phyloP scores from a whole-genome alignment of 495 filamentous ascomycete genomes.

The Staphylotrichum tortipilum region DNA sequence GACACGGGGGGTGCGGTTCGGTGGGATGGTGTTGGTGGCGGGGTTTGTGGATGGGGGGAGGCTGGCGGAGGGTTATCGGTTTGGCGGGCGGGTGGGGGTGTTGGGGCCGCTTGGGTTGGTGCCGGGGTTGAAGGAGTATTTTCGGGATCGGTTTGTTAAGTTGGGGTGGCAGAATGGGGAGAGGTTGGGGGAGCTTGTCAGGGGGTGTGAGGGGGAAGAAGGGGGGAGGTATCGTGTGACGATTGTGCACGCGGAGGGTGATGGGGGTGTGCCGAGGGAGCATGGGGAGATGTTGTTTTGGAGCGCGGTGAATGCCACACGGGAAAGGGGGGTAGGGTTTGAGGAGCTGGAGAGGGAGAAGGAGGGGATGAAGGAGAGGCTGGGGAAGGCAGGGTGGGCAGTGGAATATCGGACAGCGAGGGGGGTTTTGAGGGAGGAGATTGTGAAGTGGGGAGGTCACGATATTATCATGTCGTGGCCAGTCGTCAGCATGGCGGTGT shows the following conservation, averaged over 20 bases:
- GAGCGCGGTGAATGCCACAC: conserved; percentile 43
- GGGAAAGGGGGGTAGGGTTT: conserved; percentile 10
- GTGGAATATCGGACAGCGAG: conserved; percentile 2
- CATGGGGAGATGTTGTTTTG: conserved; percentile 48
- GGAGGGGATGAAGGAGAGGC: background rate
- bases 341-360: conserved; percentile 12
- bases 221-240: conserved; percentile 45
- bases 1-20: conserved; percentile 39
- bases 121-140: conserved; percentile 32
- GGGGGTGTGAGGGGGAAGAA: conserved; percentile 27
- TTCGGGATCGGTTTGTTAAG: conserved; percentile 34
- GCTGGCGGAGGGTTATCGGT: conserved; percentile 52
- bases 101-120: conserved; percentile 57
- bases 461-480: conserved; percentile 47
- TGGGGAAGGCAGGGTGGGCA: conserved; percentile 2
- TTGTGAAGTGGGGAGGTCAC: conserved; percentile 29
- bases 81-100: conserved; percentile 66
- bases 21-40: conserved; percentile 64
- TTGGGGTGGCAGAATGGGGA: conserved; percentile 44
- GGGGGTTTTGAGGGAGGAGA: conserved; percentile 25
- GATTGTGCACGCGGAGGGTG: conserved; percentile 64
- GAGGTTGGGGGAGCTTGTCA: conserved; percentile 38
- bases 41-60: conserved; percentile 64
- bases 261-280: conserved; percentile 62
- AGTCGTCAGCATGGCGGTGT: conserved; percentile 50